These are phyloP conservation scores for Mesembryanthemum crystallinum DNA, from an alignment of 148 eudicot genomes.

Conservation along the genomic window DNA sequence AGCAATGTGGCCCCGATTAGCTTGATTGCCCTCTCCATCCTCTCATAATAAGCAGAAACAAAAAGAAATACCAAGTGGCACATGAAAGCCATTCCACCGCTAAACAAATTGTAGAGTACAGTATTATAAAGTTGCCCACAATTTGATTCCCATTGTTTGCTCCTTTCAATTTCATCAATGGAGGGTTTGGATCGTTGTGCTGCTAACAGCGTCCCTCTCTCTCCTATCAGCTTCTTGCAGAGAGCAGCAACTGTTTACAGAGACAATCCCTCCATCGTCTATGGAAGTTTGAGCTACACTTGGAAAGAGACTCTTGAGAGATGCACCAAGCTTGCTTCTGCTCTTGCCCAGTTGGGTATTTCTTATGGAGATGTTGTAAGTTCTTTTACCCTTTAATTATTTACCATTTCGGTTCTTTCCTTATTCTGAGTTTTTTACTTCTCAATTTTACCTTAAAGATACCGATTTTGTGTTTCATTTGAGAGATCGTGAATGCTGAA, in stretches of 20 bases:
- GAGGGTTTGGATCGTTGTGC: background rate
- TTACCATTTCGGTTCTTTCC: constrained; percentile 15
- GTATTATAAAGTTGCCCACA: no score
- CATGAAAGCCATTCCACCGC: no score
- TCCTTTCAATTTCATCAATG: background rate
- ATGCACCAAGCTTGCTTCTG: constrained; percentile 55
- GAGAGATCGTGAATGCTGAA: background rate
- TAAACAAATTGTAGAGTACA: no score
- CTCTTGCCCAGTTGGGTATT: constrained; percentile 34
- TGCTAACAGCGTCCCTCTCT: constrained; percentile 44
- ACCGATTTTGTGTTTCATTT: background rate
- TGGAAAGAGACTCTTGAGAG: constrained; percentile 52
- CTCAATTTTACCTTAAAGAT: background rate
- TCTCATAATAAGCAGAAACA: no score
- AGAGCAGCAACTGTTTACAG: constrained; percentile 45
- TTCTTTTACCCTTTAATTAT: background rate
- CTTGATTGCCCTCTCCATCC: no score
- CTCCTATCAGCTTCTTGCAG: constrained; percentile 63
- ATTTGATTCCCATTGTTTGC: background rate
- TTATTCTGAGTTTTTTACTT: background rate
- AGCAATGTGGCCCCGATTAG: no score
- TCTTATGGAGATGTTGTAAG: constrained; percentile 54
- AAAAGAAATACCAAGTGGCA: no score
- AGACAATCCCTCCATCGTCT: constrained; percentile 37
- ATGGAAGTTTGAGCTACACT: constrained; percentile 30